Conservation (phyloP, 2,329 filamentous ascomycete genomes). For the Monosporascus cannonballus region DNA sequence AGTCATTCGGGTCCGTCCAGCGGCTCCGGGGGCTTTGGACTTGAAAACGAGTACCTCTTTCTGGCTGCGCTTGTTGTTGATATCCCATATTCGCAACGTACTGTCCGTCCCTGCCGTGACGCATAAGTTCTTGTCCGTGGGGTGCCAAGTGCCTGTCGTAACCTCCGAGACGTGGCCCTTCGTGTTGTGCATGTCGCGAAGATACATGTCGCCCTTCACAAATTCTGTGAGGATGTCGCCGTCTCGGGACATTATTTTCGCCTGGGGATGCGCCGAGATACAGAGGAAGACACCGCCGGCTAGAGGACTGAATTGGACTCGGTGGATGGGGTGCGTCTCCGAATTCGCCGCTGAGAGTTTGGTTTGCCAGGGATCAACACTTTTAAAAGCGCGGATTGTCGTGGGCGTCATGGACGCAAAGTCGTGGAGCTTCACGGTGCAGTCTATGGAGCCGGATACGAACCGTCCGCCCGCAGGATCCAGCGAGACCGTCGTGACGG, state of each 20-base stretch:
- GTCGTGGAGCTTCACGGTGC: slow-evolving; percentile 87
- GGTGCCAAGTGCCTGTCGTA: slow-evolving; percentile 85
- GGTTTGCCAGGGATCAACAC: slow-evolving; percentile 75
- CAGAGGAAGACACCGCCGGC: slow-evolving; percentile 78
- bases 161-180: slow-evolving; percentile 95
- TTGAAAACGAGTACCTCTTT: slow-evolving; percentile 96
- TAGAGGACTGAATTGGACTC: slow-evolving; percentile 78
- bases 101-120: slow-evolving; percentile 93
- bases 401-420: slow-evolving; percentile 94
- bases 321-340: slow-evolving; percentile 84
- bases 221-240: slow-evolving; percentile 83
- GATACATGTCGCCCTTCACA: slow-evolving; percentile 96
- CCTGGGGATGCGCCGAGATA: slow-evolving; percentile 81
- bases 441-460: slow-evolving; percentile 87
- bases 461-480: slow-evolving; percentile 81
- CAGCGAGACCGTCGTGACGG: slow-evolving; percentile 76
- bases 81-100: slow-evolving; percentile 93
- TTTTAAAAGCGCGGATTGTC: slow-evolving; percentile 89
- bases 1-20: slow-evolving; percentile 89
- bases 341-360: slow-evolving; percentile 63
- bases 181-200: slow-evolving; percentile 95
- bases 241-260: slow-evolving; percentile 83
- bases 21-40: slow-evolving; percentile 79
- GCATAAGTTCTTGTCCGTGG: slow-evolving; percentile 75
- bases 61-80: slow-evolving; percentile 84